Conservation (phyloP, 2,329 filamentous ascomycete genomes). For the Exophiala bonariae region DNA sequence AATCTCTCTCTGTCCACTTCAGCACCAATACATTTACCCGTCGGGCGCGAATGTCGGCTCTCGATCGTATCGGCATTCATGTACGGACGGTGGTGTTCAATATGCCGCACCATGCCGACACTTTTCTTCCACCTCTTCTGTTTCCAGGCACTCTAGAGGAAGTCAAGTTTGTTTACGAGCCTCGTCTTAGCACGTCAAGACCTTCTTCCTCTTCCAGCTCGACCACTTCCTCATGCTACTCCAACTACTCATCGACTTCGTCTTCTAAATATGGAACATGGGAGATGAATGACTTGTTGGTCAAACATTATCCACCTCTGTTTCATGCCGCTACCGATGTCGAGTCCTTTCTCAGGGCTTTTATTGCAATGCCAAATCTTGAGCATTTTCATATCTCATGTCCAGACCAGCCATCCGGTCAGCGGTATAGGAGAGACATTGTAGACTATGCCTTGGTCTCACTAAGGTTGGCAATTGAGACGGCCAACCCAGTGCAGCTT, state of each 20-base stretch:
- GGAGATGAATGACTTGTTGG: slow-evolving; percentile 77
- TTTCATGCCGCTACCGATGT: slow-evolving; percentile 91
- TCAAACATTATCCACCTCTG: slow-evolving; percentile 82
- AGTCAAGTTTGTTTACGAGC: slow-evolving; percentile 78
- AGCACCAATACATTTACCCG: slow-evolving; percentile 71
- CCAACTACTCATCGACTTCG: slow-evolving; percentile 34
- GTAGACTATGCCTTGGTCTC: slow-evolving; percentile 90
- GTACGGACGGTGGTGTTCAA: slow-evolving; percentile 76
- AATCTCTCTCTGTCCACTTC: slow-evolving; percentile 47
- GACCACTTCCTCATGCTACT: slow-evolving; percentile 32
- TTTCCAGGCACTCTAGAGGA: slow-evolving; percentile 76
- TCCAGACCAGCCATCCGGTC: slow-evolving; percentile 67
- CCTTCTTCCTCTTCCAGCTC: slow-evolving; percentile 51
- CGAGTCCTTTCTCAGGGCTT: slow-evolving; percentile 74
- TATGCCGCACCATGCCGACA: slow-evolving; percentile 73
- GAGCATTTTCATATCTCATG: slow-evolving; percentile 75
- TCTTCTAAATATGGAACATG: slow-evolving; percentile 74
- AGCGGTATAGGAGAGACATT: slow-evolving; percentile 72
- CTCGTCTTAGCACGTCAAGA: slow-evolving; percentile 63
- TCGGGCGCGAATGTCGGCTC: slow-evolving; percentile 68
- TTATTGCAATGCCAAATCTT: slow-evolving; percentile 68
- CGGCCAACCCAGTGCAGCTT: slow-evolving; percentile 65
- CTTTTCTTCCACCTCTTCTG: slow-evolving; percentile 80
- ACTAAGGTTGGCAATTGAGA: slow-evolving; percentile 78
- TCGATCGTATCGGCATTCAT: slow-evolving; percentile 75